Percentiles rank a stretch among this genome's conserved stretches.
These are phyloP conservation scores for Wolfiporia cocos DNA, from an alignment of 1,284 basidiomycete species.

Conservation along the genomic window DNA sequence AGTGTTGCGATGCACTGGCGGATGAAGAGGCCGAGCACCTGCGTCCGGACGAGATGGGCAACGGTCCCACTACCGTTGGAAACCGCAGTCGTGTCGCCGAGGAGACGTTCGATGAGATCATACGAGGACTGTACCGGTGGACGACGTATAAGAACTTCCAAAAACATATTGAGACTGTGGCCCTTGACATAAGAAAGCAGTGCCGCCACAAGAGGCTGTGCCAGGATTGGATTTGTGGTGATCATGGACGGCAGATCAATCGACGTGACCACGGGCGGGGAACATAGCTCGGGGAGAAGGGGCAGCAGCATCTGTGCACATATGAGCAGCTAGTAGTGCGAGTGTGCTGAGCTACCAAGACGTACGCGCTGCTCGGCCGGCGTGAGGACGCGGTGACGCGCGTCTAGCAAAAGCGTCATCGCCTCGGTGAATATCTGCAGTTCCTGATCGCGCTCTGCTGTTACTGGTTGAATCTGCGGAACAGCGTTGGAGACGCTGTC, in stretches of 20 bases:
- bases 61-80: conserved; percentile 48
- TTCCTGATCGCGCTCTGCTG: conserved; percentile 30
- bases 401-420: conserved; percentile 58
- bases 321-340: background rate
- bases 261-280: conserved; percentile 56
- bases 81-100: conserved; percentile 51
- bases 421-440: conserved; percentile 40
- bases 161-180: conserved; percentile 38
- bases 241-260: conserved; percentile 60
- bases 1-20: conserved; percentile 62
- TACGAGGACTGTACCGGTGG: conserved; percentile 69
- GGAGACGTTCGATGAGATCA: conserved; percentile 59
- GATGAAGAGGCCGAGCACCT: conserved; percentile 64
- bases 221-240: conserved; percentile 61
- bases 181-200: conserved; percentile 32
- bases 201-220: conserved; percentile 54
- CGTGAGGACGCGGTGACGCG: conserved; percentile 61
- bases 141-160: conserved; percentile 51
- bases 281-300: conserved; percentile 38
- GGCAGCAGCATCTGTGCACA: conserved; percentile 28
- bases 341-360: conserved; percentile 8
- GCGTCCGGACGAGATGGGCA: conserved; percentile 52
- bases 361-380: conserved; percentile 67
- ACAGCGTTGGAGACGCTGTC: no score
- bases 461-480: conserved; percentile 16